phyloP scores from a whole-genome alignment of 2,329 filamentous ascomycete genomes.

The Aureobasidium melanogenum region DNA sequence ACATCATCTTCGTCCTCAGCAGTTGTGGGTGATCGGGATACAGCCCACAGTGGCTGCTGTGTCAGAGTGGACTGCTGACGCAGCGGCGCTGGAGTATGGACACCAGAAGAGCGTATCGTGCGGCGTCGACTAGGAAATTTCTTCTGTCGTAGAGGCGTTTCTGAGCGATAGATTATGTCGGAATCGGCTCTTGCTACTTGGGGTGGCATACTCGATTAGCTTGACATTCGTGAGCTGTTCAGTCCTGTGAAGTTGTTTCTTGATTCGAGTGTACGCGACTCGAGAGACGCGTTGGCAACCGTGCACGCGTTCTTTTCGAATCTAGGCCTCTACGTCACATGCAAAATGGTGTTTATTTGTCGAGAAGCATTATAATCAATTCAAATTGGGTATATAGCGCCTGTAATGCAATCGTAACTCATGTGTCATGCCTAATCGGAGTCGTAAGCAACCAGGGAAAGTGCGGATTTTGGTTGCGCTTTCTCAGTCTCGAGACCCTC shows the following conservation, averaged over 20 bases:
- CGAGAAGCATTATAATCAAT: neutral
- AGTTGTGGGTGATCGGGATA: neutral
- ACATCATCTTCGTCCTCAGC: neutral
- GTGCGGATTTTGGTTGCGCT: neutral
- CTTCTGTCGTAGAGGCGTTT: constrained; percentile 10
- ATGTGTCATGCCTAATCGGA: constrained; percentile 7
- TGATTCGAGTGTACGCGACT: neutral
- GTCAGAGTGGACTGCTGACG: constrained; percentile 8
- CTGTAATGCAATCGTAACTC: constrained; percentile 4
- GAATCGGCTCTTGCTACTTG: neutral
- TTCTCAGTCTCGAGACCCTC: neutral
- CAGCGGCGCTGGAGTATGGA: neutral
- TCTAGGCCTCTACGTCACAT: neutral
- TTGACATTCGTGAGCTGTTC: neutral
- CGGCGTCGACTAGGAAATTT: constrained; percentile 7
- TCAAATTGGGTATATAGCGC: constrained; percentile 7
- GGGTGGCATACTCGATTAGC: neutral
- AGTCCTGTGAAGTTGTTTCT: neutral
- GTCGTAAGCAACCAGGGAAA: constrained; percentile 13
- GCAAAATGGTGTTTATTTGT: neutral
- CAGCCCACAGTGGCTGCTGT: neutral
- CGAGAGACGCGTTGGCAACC: neutral
- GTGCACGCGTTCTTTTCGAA: neutral
- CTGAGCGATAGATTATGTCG: constrained; percentile 8
- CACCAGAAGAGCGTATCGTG: neutral